Evolutionary conservation across 768 basidiomycete species (phyloP).

Genomic region (Tylopilus sp.): DNA sequence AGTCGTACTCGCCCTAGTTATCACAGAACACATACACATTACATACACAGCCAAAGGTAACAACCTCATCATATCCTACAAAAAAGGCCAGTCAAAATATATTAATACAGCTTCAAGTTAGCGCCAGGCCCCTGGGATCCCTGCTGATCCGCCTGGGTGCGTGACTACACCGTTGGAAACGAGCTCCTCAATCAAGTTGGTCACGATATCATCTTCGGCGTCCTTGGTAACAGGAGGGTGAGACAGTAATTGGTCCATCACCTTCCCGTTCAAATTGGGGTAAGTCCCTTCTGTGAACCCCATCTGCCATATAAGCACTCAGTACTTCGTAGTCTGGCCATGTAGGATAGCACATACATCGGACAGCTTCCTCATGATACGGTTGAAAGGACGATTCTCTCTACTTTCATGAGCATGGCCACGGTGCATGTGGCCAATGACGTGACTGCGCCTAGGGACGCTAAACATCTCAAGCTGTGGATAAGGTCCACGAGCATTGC

Average conservation of each 20-base stretch:
- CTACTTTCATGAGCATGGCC: constrained; percentile 19
- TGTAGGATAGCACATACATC: constrained; percentile 46
- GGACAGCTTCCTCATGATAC: constrained; percentile 56
- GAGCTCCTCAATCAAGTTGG: constrained; percentile 57
- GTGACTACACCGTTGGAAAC: constrained; percentile 41
- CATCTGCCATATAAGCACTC: constrained; percentile 47
- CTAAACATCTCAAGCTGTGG: constrained; percentile 64
- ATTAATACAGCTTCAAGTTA: constrained; percentile 19
- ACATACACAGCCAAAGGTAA: neutral
- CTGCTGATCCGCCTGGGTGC: constrained; percentile 33
- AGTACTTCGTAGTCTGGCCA: constrained; percentile 9
- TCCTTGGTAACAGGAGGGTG: constrained; percentile 46
- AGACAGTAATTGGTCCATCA: constrained; percentile 47
- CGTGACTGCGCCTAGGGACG: constrained; percentile 45
- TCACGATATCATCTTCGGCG: constrained; percentile 63
- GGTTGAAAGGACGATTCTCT: constrained; percentile 40
- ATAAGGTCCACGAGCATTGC: constrained; percentile 56
- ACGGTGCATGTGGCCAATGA: constrained; percentile 22
- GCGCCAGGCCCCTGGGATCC: constrained; percentile 47
- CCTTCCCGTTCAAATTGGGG: constrained; percentile 48
- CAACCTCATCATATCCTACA: constrained; percentile 14
- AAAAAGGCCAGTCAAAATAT: neutral
- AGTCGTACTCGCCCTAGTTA: neutral
- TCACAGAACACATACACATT: neutral
- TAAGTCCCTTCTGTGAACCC: constrained; percentile 63